Conservation (phyloP, 2,329 filamentous ascomycete genomes). For the Tolypocladium sp. region DNA sequence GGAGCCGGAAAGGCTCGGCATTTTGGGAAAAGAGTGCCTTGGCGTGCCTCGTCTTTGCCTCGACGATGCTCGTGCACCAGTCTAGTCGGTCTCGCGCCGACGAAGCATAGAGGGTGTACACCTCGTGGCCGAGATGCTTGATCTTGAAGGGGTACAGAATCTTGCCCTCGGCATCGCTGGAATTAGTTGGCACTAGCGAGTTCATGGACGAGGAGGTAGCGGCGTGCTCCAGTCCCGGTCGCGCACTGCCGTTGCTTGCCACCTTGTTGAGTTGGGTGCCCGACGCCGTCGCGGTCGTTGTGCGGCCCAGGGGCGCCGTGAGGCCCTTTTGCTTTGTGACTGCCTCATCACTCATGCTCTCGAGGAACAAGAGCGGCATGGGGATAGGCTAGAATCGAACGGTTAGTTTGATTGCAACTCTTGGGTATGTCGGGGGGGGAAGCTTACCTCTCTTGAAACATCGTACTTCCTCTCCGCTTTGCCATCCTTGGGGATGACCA, state of each 20-base stretch:
- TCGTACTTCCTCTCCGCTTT: conserved; percentile 80
- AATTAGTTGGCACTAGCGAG: conserved; percentile 35
- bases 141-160: conserved; percentile 90
- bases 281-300: conserved; percentile 52
- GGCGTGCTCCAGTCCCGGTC: conserved; percentile 56
- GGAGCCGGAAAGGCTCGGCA: conserved; percentile 86
- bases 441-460: conserved; percentile 73
- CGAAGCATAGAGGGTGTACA: conserved; percentile 83
- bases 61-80: conserved; percentile 90
- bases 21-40: conserved; percentile 84
- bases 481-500: conserved; percentile 58
- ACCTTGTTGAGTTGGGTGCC: conserved; percentile 50
- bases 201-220: conserved; percentile 58
- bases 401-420: background rate
- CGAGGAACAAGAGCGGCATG: conserved; percentile 89
- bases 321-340: conserved; percentile 77
- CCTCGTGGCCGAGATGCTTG: conserved; percentile 90
- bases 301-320: conserved; percentile 48
- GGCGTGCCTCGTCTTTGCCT: conserved; percentile 90
- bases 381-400: conserved; percentile 61
- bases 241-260: conserved; percentile 38
- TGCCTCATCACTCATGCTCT: conserved; percentile 86
- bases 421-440: background rate
- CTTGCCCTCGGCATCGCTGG: conserved; percentile 67
- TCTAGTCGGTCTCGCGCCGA: conserved; percentile 66